phyloP scores from a whole-genome alignment of 2,329 filamentous ascomycete genomes.

The Hirsutella rhossiliensis region DNA sequence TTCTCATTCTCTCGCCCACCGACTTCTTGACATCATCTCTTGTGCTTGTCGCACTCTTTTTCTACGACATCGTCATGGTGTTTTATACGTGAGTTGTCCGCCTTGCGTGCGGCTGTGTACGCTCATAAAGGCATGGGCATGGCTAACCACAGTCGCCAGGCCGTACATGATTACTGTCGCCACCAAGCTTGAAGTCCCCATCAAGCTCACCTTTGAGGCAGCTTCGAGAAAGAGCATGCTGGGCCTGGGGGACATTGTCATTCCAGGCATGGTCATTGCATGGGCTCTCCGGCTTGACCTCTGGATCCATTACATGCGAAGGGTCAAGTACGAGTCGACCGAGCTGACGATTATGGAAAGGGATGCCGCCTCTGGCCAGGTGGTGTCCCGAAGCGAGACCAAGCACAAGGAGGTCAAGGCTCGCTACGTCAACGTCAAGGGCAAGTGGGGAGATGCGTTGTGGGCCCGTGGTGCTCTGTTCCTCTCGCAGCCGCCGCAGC shows the following conservation, averaged over 20 bases:
- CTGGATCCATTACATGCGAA: constrained; percentile 66
- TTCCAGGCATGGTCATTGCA: constrained; percentile 83
- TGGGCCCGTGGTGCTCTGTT: constrained; percentile 45
- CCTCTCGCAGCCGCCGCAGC: constrained; percentile 9
- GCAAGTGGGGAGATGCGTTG: constrained; percentile 72
- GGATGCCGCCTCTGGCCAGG: constrained; percentile 18
- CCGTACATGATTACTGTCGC: constrained; percentile 83
- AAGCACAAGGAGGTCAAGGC: constrained; percentile 38
- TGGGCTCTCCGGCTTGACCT: constrained; percentile 86
- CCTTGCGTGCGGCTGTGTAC: too few relatives aligned
- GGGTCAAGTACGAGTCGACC: constrained; percentile 37
- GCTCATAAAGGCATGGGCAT: neutral
- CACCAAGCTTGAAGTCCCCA: constrained; percentile 78
- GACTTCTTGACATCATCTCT: constrained; percentile 73
- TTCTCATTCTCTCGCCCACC: constrained; percentile 79
- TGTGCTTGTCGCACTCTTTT: constrained; percentile 69
- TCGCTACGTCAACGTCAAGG: constrained; percentile 47
- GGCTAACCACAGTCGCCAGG: constrained; percentile 20
- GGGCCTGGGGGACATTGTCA: constrained; percentile 84
- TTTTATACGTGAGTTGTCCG: constrained; percentile 58
- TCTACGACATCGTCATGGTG: constrained; percentile 91
- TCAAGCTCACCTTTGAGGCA: constrained; percentile 70
- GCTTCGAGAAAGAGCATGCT: constrained; percentile 69
- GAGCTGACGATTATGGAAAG: constrained; percentile 21
- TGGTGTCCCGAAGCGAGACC: constrained; percentile 21